Evolutionary conservation across 768 basidiomycete genomes (phyloP).

Genomic region (Leccinum rimulosum): DNA sequence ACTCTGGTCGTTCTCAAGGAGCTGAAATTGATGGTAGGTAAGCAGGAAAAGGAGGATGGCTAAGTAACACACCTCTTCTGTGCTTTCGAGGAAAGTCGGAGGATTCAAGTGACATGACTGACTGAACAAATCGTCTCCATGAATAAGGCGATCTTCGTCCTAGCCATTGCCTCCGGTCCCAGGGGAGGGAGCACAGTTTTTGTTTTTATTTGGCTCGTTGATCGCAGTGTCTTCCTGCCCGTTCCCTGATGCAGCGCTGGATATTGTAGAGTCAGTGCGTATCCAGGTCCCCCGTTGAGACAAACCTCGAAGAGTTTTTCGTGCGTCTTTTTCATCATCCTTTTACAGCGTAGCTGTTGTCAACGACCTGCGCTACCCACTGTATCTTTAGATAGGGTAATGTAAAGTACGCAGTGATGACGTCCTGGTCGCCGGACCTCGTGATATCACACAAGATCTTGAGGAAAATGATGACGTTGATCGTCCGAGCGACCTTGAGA

Average conservation of each 20-base stretch:
- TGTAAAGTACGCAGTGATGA: slow-evolving; percentile 14
- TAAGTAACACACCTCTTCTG: no score
- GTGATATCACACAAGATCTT: slow-evolving; percentile 20
- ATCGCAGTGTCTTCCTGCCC: not conserved
- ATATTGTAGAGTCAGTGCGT: not conserved
- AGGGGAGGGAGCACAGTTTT: not conserved
- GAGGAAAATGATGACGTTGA: slow-evolving; percentile 30
- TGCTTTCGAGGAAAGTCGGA: no score
- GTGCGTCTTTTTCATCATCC: not conserved
- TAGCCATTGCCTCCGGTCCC: not conserved
- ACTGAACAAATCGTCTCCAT: no score
- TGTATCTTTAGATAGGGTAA: slow-evolving; percentile 31
- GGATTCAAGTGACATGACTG: no score
- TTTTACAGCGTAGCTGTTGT: slow-evolving; percentile 28
- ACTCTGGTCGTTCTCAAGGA: slow-evolving; percentile 64
- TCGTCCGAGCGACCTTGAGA: slow-evolving; percentile 29
- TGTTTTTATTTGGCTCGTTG: not conserved
- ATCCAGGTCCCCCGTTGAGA: not conserved
- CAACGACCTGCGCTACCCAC: slow-evolving; percentile 27
- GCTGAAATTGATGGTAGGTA: slow-evolving; percentile 38
- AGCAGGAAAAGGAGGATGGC: not conserved
- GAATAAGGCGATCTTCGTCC: no score
- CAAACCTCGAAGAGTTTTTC: not conserved
- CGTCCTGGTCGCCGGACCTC: slow-evolving; percentile 9
- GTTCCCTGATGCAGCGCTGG: not conserved